Evolutionary conservation across 2,329 filamentous ascomycete species (phyloP).

Genomic region (Xylaria sp.): DNA sequence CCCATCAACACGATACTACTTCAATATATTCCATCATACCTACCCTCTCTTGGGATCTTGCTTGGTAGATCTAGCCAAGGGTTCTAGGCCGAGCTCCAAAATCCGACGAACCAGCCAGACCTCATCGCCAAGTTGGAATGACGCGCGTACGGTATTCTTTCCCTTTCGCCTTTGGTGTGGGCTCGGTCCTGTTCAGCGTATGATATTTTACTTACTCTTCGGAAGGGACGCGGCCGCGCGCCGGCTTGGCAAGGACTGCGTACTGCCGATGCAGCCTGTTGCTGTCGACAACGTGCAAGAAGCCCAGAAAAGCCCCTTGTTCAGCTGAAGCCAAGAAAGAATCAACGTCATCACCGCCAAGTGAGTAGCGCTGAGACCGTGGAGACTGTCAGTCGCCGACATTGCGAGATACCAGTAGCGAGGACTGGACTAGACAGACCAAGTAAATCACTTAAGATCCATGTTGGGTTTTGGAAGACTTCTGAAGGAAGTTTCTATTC

Average conservation of each 20-base stretch:
- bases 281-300: background rate
- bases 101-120: background rate
- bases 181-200: background rate
- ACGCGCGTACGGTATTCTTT: constrained; percentile 25
- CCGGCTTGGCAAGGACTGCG: constrained; percentile 1
- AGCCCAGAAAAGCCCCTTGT: background rate
- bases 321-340: constrained; percentile 4
- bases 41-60: background rate
- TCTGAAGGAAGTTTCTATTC: constrained; percentile 22
- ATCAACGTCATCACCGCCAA: constrained; percentile 2
- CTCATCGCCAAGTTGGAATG: constrained; percentile 28
- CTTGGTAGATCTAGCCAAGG: background rate
- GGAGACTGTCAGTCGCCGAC: background rate
- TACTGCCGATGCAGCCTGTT: background rate
- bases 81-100: background rate
- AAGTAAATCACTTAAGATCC: background rate
- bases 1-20: background rate
- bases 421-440: background rate
- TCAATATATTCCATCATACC: background rate
- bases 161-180: background rate
- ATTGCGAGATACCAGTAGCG: background rate
- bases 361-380: background rate
- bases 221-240: background rate
- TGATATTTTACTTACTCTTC: background rate
- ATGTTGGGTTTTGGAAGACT: background rate